phyloP scores from a whole-genome alignment of 345 rosid genomes.

The Raphanus raphanistrum region DNA sequence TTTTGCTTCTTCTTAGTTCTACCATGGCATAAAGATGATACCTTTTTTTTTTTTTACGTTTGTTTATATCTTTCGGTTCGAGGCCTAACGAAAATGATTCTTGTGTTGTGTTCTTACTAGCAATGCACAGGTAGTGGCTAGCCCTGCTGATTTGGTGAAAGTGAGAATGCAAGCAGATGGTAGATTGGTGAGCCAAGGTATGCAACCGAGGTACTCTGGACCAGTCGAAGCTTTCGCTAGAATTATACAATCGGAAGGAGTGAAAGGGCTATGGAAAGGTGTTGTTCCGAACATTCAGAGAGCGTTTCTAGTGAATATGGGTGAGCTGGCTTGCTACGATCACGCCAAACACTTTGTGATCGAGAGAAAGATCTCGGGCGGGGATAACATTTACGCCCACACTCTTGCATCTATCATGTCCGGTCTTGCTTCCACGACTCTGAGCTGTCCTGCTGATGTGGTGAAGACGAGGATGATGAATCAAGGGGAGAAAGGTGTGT shows the following conservation, averaged over 20 bases:
- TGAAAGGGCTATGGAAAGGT: constrained; percentile 78
- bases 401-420: constrained; percentile 80
- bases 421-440: constrained; percentile 69
- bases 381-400: constrained; percentile 72
- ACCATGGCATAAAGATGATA: neutral
- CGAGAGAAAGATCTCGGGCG: constrained; percentile 41
- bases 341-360: constrained; percentile 78
- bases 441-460: constrained; percentile 93
- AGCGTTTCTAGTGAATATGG: constrained; percentile 91
- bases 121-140: constrained; percentile 78
- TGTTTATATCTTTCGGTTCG: neutral
- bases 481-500: constrained; percentile 49
- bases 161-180: constrained; percentile 96
- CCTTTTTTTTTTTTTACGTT: neutral
- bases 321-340: constrained; percentile 88
- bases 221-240: constrained; percentile 61
- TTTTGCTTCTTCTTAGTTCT: neutral
- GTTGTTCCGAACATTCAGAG: constrained; percentile 82
- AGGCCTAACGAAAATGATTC: neutral
- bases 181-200: constrained; percentile 52
- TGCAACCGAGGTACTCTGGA: constrained; percentile 66
- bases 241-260: constrained; percentile 58
- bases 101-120: constrained; percentile 35
- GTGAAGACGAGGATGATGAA: constrained; percentile 95
- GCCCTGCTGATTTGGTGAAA: constrained; percentile 89